phyloP scores from a whole-genome alignment of 495 filamentous ascomycete genomes.

The Podospora appendiculata region DNA sequence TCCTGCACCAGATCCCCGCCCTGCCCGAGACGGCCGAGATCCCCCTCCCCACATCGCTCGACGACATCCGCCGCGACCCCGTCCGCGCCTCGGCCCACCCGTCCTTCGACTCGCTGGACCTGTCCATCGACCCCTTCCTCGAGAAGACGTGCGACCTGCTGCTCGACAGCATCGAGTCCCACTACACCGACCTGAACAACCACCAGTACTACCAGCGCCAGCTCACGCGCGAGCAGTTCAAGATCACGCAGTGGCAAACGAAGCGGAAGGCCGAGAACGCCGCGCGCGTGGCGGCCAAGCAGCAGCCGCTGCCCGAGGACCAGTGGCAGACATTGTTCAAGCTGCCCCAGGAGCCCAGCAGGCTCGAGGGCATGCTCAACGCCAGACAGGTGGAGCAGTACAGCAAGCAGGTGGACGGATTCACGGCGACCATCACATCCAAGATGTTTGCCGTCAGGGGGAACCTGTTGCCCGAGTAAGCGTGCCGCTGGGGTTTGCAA shows the following conservation, averaged over 20 bases:
- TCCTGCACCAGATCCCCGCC: conserved; percentile 74
- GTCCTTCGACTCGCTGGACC: conserved; percentile 80
- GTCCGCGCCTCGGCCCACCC: conserved; percentile 63
- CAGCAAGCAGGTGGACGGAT: conserved; percentile 93
- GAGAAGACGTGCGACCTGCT: conserved; percentile 96
- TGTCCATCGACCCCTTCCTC: conserved; percentile 95
- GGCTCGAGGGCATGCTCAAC: conserved; percentile 87
- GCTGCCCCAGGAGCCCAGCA: conserved; percentile 85
- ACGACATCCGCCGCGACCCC: conserved; percentile 54
- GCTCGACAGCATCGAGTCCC: conserved; percentile 90
- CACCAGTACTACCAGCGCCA: conserved; percentile 97
- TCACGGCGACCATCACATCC: conserved; percentile 76
- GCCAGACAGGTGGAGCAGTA: conserved; percentile 96
- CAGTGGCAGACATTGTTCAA: conserved; percentile 99
- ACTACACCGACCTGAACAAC: conserved; percentile 98
- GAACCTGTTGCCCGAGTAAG: conserved; percentile 45
- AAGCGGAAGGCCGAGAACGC: conserved; percentile 96
- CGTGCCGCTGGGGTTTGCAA: not conserved
- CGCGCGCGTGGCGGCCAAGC: conserved; percentile 74
- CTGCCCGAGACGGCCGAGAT: conserved; percentile 52
- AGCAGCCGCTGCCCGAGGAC: conserved; percentile 82
- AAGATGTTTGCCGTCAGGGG: conserved; percentile 99
- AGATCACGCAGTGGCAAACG: conserved; percentile 90
- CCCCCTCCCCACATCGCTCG: conserved; percentile 65
- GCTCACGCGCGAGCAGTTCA: conserved; percentile 88